These are phyloP conservation scores for Globisporangium ultimum DNA, from an alignment of 352 stramenopile species.

Conservation along the genomic window DNA sequence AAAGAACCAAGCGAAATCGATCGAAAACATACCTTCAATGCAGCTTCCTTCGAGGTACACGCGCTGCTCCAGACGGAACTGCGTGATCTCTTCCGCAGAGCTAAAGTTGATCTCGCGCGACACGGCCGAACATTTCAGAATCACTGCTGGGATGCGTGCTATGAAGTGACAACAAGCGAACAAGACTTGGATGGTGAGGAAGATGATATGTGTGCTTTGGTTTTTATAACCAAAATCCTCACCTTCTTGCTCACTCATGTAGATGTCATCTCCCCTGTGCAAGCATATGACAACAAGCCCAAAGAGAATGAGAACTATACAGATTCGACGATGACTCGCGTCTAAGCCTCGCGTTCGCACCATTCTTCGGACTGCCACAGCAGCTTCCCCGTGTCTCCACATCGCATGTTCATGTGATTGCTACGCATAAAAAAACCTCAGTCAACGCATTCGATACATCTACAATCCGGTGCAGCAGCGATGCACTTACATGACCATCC, in stretches of 20 bases:
- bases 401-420: constrained; percentile 90
- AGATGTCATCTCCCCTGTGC: constrained; percentile 62
- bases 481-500: constrained; percentile 53
- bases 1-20: too few species aligned
- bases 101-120: constrained; percentile 95
- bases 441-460: not conserved
- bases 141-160: constrained; percentile 74
- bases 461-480: not conserved
- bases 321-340: not conserved
- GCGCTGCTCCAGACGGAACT: constrained; percentile 92
- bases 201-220: not conserved
- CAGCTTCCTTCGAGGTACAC: constrained; percentile 87
- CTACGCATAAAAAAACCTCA: constrained; percentile 19
- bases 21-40: constrained; percentile 76
- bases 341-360: constrained; percentile 9
- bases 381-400: constrained; percentile 69
- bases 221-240: not conserved
- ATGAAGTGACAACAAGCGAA: not conserved
- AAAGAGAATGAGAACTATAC: not conserved
- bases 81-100: constrained; percentile 82
- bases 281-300: not conserved
- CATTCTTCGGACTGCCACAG: constrained; percentile 86
- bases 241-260: constrained; percentile 73
- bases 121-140: constrained; percentile 89
- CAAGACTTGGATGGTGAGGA: not conserved